A percentile compares a stretch with the other conserved stretches of the same genome.
Evolutionary conservation across 2,329 filamentous ascomycete species (phyloP).

Genomic region (Pseudogymnoascus sp.): DNA sequence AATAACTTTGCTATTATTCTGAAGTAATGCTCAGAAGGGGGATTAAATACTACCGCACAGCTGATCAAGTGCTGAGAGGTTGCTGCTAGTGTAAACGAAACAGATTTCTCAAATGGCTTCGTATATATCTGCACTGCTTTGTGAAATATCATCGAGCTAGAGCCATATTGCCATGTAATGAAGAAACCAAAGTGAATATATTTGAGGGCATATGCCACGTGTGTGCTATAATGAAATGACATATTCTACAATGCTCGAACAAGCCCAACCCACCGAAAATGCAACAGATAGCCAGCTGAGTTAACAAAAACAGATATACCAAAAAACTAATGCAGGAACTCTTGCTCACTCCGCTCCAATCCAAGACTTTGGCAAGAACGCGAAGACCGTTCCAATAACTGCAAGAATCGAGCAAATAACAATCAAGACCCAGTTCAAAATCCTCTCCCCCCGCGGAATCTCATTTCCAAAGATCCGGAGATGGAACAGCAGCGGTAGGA

Average conservation of each 20-base stretch:
- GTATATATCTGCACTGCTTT: neutral
- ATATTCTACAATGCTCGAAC: neutral
- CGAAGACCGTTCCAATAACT: slow-evolving; percentile 73
- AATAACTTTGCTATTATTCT: slow-evolving; percentile 90
- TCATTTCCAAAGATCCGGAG: slow-evolving; percentile 78
- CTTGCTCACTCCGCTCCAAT: slow-evolving; percentile 45
- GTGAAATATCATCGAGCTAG: neutral
- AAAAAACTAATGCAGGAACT: neutral
- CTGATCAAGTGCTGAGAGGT: slow-evolving; percentile 9
- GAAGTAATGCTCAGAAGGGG: slow-evolving; percentile 24
- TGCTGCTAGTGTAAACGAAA: slow-evolving; percentile 10
- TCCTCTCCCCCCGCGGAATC: slow-evolving; percentile 54
- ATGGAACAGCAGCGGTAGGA: slow-evolving; percentile 82
- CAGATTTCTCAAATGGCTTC: neutral
- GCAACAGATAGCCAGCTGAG: neutral
- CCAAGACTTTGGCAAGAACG: slow-evolving; percentile 72
- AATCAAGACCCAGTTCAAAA: slow-evolving; percentile 62
- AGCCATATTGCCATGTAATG: neutral
- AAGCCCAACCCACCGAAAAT: neutral
- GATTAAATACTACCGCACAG: slow-evolving; percentile 8
- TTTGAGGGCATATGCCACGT: neutral
- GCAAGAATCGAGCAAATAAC: slow-evolving; percentile 62
- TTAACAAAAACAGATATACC: neutral
- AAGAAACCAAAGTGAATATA: neutral
- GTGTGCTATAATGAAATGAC: neutral